These are phyloP conservation scores for Aspergillus luchuensis DNA, from an alignment of 2,329 filamentous ascomycete species.

Conservation along the genomic window DNA sequence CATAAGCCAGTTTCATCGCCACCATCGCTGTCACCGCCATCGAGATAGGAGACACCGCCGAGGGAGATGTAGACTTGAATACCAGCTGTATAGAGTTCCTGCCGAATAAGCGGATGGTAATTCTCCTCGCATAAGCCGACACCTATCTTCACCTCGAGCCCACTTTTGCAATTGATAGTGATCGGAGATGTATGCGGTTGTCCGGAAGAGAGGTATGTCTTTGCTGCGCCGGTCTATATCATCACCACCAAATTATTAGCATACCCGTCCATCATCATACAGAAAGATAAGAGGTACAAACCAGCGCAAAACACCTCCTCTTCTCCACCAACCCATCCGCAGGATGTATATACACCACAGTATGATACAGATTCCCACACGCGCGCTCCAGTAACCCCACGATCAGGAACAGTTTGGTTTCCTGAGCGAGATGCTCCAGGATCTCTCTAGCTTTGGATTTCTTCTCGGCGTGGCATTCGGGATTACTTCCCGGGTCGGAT, in stretches of 20 bases:
- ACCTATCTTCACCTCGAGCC: background rate
- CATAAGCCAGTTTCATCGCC: background rate
- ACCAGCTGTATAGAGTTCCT: background rate
- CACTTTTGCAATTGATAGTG: background rate
- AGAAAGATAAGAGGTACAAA: no score
- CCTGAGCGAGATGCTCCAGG: slow-evolving; percentile 76
- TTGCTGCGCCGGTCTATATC: background rate
- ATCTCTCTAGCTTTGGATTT: no score
- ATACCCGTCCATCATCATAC: no score
- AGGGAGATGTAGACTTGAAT: background rate
- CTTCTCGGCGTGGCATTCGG: no score
- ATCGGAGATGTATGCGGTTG: background rate
- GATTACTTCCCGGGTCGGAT: no score
- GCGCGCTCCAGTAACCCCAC: slow-evolving; percentile 77
- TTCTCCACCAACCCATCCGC: slow-evolving; percentile 74
- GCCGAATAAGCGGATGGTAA: background rate
- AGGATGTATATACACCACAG: slow-evolving; percentile 80
- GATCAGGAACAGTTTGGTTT: slow-evolving; percentile 80
- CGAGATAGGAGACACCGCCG: background rate
- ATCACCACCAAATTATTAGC: background rate
- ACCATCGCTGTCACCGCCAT: background rate
- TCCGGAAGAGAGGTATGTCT: background rate
- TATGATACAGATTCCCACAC: slow-evolving; percentile 81
- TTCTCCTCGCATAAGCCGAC: background rate
- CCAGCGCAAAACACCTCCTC: slow-evolving; percentile 87